phyloP scores from a whole-genome alignment of 139 green algal genomes.

The Prasinococcaceae sp. region DNA sequence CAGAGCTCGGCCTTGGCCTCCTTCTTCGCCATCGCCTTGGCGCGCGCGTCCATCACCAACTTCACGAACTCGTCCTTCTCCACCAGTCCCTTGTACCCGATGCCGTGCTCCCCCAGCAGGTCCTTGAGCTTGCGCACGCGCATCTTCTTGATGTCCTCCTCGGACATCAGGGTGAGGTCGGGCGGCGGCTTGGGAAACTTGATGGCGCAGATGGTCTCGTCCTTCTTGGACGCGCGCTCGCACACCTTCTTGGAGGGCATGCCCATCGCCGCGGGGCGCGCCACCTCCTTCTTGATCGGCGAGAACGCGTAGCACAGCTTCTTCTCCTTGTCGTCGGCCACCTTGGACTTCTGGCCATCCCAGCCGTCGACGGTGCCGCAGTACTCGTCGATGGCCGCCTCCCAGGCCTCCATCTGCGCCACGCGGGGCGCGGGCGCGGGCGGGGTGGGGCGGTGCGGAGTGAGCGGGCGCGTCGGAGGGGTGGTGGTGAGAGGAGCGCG shows the following conservation, averaged over 20 bases:
- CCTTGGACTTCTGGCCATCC: neutral
- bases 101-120: neutral
- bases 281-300: neutral
- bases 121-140: neutral
- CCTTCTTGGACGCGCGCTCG: slow-evolving; percentile 3
- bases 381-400: slow-evolving; percentile 1
- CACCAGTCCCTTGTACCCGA: neutral
- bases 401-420: neutral
- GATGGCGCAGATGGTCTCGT: slow-evolving; percentile 3
- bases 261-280: neutral
- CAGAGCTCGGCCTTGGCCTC: too few species aligned
- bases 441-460: too few species aligned
- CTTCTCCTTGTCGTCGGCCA: neutral
- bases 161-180: neutral
- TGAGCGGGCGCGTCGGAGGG: too few species aligned
- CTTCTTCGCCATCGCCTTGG: neutral
- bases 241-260: slow-evolving; percentile 2
- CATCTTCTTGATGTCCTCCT: slow-evolving; percentile 5
- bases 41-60: neutral
- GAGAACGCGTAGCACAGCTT: slow-evolving; percentile 10
- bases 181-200: slow-evolving; percentile 9
- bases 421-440: too few species aligned
- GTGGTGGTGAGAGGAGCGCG: too few species aligned
- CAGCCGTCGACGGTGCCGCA: neutral
- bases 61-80: slow-evolving; percentile 2